Percentiles rank a stretch among this genome's conserved stretches.
Conservation (phyloP, 176 grass and related monocot genomes). For the Bothriochloa decipiens region DNA sequence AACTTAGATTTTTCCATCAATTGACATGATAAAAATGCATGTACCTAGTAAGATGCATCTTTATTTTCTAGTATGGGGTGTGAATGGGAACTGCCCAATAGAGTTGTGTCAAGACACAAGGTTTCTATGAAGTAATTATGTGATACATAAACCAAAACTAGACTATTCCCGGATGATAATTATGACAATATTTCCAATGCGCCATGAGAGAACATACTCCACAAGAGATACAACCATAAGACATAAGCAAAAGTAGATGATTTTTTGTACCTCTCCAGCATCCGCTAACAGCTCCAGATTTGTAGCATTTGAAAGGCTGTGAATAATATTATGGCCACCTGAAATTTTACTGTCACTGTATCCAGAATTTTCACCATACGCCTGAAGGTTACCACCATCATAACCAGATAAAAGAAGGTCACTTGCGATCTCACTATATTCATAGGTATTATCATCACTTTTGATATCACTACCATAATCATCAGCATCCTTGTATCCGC, state of each 20-base stretch:
- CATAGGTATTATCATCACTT: constrained; percentile 29
- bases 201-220: not conserved
- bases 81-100: too few relatives aligned
- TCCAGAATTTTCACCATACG: constrained; percentile 17
- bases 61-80: not conserved
- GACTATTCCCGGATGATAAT: not conserved
- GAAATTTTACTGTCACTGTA: not conserved
- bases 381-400: not conserved
- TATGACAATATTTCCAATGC: not conserved
- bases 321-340: constrained; percentile 36
- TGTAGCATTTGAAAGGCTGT: constrained; percentile 17
- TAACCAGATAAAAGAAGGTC: not conserved
- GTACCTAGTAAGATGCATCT: not conserved
- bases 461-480: constrained; percentile 34
- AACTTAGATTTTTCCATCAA: too few relatives aligned
- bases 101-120: not conserved
- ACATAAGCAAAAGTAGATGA: not conserved
- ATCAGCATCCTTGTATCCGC: not conserved
- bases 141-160: not conserved
- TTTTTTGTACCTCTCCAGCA: constrained; percentile 24
- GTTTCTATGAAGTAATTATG: not conserved
- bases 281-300: constrained; percentile 42
- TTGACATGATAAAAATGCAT: too few relatives aligned
- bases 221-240: not conserved
- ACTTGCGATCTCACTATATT: constrained; percentile 35